Evolutionary conservation across 352 stramenopile species (phyloP), one percentile per base, ranked within the genome.

Genomic region (Phytophthora quininea): DNA sequence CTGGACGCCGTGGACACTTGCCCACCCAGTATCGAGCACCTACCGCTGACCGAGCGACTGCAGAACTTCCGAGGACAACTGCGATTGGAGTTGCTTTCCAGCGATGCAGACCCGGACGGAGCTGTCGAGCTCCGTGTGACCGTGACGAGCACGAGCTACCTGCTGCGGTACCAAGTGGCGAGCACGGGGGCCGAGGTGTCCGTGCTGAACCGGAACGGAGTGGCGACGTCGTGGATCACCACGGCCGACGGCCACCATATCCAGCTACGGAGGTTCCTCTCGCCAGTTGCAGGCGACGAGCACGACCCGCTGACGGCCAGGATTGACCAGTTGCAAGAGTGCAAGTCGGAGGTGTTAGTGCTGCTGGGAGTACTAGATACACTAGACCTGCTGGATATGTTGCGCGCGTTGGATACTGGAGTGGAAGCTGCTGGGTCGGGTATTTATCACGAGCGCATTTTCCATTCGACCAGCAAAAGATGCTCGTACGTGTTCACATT

Each of bases 201-300:
- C 0, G 54, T 88, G 12, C 69, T 78, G 43, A 87, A 71, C 56
- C 77, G 70, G 9, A 40, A 64, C 6, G 79, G 79, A 7, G 64
- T 76, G 19, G 55, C 58, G 29, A 84, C 79, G 30, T 82, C 73
- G 14, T 90, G 81, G 79, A 77, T 90, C 58, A 84, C 79, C 6
- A 62, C 59, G 0, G 29, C 54, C 2, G 62, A 84, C n/a, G 75
- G 77, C 0, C 43, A 59, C 9, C 42, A 80, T 53, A 68, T 70
- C 8, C 79, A 90, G 63, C 65, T 88, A 6, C 72, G 77, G 8
- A 47, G 27, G 5, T 88, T 77, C 48, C 46, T 87, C 3, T 48
- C 54, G 9, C 29, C 57, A 3, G 35, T 38, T 10, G 27, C 30
- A 2, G 31, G 35, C 1, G 57, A 64, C 6, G 59, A 58, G 0